Base-by-base conservation (phyloP, 306 rosid genomes). In the Canavalia ensiformis region DNA sequence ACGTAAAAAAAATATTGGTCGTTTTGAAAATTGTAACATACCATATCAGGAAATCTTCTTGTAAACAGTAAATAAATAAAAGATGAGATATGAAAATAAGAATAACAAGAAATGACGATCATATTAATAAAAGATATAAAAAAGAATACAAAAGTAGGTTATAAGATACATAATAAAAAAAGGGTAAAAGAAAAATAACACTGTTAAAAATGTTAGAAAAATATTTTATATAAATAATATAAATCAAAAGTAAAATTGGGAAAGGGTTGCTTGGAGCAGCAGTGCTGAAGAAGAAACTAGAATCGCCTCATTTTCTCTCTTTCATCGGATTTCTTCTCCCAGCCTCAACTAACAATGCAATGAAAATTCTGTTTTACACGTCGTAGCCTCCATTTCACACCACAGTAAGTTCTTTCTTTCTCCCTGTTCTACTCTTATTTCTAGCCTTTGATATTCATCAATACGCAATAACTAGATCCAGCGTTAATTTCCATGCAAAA, bases 371-470 rank as follows among this genome's bases (percentile, higher is more conserved):
- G 2, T 58, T 13, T 51, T 3, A 29, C 42, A 11, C 28, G 8
- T 2, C 2, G 30, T 41, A 41, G 35, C 62, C 62, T 72, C 76
- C 76, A 52, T 72, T 52, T 42, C 54, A 41, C 78, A 10, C 67
- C 55, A 42, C 12, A 33, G 69, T 74, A 44, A 58, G 45, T 5
- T 41, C 71, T 63, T 29, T 64, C 49, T 35, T 0, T 5, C 18
- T 18, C 18, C 52, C 49, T 29, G 0, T n/a, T 39, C 13, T 25
- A 25, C 25, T 42, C 67, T 34, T 3, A 50, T 35, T 54, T 37
- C 41, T 55, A 8, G 2, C 41, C 66, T 56, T 39, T 49, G 8
- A 8, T 7, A 3, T 70, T 49, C 57, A 47, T 13, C 8, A 9
- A 18, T 4, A 4, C 25, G 57, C n/a, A 18, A 18, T 18, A 18